Conservation (phyloP, 2,329 filamentous ascomycete genomes). For the Exophiala oligosperma region DNA sequence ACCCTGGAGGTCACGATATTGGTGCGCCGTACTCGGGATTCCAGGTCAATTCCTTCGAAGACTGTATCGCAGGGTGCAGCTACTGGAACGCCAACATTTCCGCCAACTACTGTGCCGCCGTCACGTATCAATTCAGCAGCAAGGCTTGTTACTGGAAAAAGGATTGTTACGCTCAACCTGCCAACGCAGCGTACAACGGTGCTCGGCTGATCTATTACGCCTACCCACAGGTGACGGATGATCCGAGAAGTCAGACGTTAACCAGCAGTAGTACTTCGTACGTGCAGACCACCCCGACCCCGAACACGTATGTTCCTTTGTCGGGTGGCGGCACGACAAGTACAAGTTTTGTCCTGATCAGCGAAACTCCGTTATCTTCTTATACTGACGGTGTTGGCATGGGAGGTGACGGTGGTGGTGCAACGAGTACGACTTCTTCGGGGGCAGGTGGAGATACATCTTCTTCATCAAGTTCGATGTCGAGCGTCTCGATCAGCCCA, state of each 20-base stretch:
- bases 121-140: constrained; percentile 17
- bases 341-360: constrained; percentile 11
- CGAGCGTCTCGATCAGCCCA: neutral
- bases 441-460: constrained; percentile 5
- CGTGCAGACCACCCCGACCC: constrained; percentile 18
- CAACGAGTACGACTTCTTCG: constrained; percentile 1
- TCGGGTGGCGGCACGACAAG: neutral
- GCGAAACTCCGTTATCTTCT: constrained; percentile 13
- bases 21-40: constrained; percentile 17
- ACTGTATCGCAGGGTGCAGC: constrained; percentile 24
- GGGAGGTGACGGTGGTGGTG: constrained; percentile 9
- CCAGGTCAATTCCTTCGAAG: constrained; percentile 21
- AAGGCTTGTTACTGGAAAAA: constrained; percentile 26
- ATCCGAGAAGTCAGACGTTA: constrained; percentile 14
- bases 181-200: constrained; percentile 13
- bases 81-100: constrained; percentile 24
- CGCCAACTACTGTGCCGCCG: constrained; percentile 22
- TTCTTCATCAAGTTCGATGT: neutral
- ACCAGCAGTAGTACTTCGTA: constrained; percentile 10
- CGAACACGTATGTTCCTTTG: constrained; percentile 18
- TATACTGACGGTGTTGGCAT: constrained; percentile 13
- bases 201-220: constrained; percentile 26
- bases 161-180: constrained; percentile 10
- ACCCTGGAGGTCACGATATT: constrained; percentile 21
- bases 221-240: constrained; percentile 25